Percentiles rank a stretch among this genome's conserved stretches.
Conservation (phyloP, 2,329 filamentous ascomycete genomes). For the Madurella mycetomatis region DNA sequence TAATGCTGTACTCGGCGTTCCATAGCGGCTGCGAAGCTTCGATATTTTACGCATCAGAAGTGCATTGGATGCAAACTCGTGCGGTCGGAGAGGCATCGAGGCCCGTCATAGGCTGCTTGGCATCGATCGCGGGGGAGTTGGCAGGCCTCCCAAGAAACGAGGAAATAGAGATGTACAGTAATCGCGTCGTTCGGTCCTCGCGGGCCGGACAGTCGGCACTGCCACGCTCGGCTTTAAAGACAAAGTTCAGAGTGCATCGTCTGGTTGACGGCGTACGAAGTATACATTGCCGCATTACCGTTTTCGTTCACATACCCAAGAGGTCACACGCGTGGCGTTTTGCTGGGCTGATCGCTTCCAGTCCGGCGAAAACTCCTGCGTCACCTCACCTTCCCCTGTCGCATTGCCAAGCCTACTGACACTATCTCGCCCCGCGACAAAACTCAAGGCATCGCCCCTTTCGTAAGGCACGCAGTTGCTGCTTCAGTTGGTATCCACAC, state of each 20-base stretch:
- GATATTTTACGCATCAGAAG: no score
- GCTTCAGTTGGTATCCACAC: constrained; percentile 5
- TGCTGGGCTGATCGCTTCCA: constrained; percentile 22
- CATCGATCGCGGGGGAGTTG: no score
- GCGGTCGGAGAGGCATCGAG: no score
- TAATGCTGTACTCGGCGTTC: no score
- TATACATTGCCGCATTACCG: neutral
- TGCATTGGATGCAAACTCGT: no score
- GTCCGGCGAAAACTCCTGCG: constrained; percentile 21
- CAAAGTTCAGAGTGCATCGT: neutral
- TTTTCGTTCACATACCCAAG: neutral
- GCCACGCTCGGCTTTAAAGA: constrained; percentile 6
- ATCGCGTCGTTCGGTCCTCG: neutral
- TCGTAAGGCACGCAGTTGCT: neutral
- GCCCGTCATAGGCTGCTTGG: no score
- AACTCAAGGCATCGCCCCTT: constrained; percentile 15
- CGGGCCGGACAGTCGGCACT: constrained; percentile 16
- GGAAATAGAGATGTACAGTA: neutral
- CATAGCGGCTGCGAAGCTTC: no score
- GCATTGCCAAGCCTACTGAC: constrained; percentile 12
- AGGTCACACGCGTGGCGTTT: neutral
- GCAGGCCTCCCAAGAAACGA: neutral
- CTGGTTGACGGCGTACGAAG: no score
- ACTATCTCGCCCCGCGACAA: constrained; percentile 12
- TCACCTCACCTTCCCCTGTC: constrained; percentile 16